Evolutionary conservation across 805 yeast genomes (phyloP).

Genomic region (Blastobotrys muscicola): DNA sequence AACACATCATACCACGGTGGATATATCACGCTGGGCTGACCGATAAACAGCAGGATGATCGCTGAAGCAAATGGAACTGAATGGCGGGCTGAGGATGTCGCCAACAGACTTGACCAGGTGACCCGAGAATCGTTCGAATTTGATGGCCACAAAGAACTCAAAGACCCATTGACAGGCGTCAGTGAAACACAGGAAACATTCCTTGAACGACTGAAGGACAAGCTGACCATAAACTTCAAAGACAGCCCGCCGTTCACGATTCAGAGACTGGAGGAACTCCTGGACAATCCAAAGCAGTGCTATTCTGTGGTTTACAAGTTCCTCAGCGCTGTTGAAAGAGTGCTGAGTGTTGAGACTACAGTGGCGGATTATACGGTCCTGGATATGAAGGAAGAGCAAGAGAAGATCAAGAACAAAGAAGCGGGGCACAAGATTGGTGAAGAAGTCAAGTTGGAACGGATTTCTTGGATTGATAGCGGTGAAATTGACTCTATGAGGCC

Average conservation of each 20-base stretch:
- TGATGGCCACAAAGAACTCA: background rate
- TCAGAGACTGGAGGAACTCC: constrained; percentile 30
- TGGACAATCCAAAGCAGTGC: constrained; percentile 19
- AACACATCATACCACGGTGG: no score
- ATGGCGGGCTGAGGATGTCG: no score
- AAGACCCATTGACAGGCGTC: constrained; percentile 17
- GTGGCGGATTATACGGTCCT: constrained; percentile 16
- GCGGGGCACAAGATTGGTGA: constrained; percentile 10
- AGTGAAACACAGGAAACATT: constrained; percentile 8
- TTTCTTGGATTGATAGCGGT: no score
- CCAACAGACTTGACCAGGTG: no score
- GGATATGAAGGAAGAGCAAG: constrained; percentile 14
- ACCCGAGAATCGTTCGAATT: no score
- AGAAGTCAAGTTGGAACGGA: constrained; percentile 9
- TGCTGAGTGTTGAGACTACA: constrained; percentile 18
- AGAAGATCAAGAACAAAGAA: constrained; percentile 8
- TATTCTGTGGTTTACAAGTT: constrained; percentile 20
- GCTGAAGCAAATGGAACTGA: no score
- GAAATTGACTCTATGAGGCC: no score
- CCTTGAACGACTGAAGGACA: constrained; percentile 3
- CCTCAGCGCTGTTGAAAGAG: constrained; percentile 21
- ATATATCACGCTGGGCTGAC: no score
- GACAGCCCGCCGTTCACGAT: constrained; percentile 31
- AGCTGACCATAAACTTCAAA: constrained; percentile 14
- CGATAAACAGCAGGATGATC: no score